Conservation (phyloP, 352 stramenopile species). For the Elongisporangium prolatum region DNA sequence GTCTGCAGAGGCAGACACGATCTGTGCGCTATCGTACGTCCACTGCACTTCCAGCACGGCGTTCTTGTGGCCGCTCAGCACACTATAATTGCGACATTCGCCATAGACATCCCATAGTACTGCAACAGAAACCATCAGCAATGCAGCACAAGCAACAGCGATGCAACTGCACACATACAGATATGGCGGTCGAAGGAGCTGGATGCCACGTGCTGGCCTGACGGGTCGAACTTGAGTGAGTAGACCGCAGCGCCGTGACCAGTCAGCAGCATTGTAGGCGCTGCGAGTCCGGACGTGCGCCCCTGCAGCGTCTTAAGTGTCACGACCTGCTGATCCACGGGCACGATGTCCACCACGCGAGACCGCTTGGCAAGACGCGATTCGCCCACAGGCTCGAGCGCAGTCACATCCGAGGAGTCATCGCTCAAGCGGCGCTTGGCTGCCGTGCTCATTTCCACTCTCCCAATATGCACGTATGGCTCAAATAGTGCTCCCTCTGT, state of each 20-base stretch:
- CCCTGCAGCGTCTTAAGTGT: constrained; percentile 41
- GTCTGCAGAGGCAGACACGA: constrained; percentile 91
- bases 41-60: constrained; percentile 92
- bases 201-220: constrained; percentile 63
- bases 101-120: constrained; percentile 90
- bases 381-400: constrained; percentile 19
- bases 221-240: constrained; percentile 78
- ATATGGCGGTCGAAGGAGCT: constrained; percentile 72
- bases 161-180: constrained; percentile 17
- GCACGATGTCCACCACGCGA: constrained; percentile 67
- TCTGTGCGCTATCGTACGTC: constrained; percentile 80
- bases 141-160: neutral
- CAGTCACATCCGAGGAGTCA: constrained; percentile 16
- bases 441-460: constrained; percentile 4
- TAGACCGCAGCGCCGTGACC: constrained; percentile 71
- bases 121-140: constrained; percentile 8
- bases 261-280: constrained; percentile 77
- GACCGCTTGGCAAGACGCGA: constrained; percentile 60
- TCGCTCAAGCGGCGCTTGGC: constrained; percentile 21
- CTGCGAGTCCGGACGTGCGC: constrained; percentile 58
- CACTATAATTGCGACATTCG: constrained; percentile 91
- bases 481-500: neutral
- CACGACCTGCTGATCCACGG: constrained; percentile 58
- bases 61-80: constrained; percentile 95
- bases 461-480: neutral